Conservation (phyloP, 177 flowering plant species). For the Vitis hybrid region DNA sequence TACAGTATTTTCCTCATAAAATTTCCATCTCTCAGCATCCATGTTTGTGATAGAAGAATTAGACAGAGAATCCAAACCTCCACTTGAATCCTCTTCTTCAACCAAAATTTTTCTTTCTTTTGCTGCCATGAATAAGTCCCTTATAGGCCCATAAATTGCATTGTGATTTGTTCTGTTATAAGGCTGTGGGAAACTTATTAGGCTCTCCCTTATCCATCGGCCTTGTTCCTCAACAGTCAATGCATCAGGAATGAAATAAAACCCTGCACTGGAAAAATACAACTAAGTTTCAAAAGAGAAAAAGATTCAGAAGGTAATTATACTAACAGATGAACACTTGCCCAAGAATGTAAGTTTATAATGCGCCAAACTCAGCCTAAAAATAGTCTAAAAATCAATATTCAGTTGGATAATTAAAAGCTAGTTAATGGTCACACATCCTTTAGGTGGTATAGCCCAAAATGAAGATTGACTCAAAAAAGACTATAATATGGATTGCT, state of each 20-base stretch:
- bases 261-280: conserved; percentile 48
- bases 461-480: too few species aligned
- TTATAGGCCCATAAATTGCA: conserved; percentile 75
- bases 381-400: too few species aligned
- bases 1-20: conserved; percentile 32
- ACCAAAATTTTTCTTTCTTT: conserved; percentile 53
- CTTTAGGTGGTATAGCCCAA: too few species aligned
- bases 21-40: conserved; percentile 44
- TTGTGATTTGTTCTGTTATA: conserved; percentile 94
- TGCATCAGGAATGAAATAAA: conserved; percentile 90
- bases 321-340: neutral
- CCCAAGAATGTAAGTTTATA: too few species aligned
- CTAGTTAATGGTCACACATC: too few species aligned
- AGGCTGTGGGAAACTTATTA: conserved; percentile 85
- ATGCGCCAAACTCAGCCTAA: too few species aligned
- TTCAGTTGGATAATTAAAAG: too few species aligned
- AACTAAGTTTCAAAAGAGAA: conserved; percentile 3
- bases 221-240: conserved; percentile 78
- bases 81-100: conserved; percentile 26
- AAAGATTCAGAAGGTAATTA: neutral
- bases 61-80: conserved; percentile 17
- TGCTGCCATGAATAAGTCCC: conserved; percentile 61
- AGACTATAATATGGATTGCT: too few species aligned
- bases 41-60: conserved; percentile 15
- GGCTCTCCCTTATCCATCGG: conserved; percentile 82